These are phyloP conservation scores for Podila minutissima DNA, from an alignment of 192 early-diverging fungal species.

Conservation along the genomic window DNA sequence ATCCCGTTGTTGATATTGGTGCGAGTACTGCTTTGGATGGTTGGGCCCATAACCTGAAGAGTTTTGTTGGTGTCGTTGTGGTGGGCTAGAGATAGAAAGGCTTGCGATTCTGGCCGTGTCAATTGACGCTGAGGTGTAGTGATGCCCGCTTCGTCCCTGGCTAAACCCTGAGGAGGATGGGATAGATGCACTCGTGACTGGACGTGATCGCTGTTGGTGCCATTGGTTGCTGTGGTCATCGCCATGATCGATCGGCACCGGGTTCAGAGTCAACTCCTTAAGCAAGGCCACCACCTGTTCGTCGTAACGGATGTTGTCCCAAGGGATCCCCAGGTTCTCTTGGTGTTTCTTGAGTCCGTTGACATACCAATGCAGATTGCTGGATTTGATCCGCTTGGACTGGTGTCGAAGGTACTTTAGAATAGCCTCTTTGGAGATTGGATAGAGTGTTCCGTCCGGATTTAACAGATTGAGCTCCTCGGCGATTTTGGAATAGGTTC, in stretches of 20 bases:
- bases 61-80: not conserved
- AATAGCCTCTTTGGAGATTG: slow-evolving; percentile 46
- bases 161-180: slow-evolving; percentile 1
- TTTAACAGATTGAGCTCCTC: slow-evolving; percentile 42
- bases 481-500: slow-evolving; percentile 49
- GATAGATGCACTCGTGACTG: not conserved
- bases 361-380: slow-evolving; percentile 50
- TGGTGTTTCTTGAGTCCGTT: slow-evolving; percentile 52
- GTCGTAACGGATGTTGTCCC: slow-evolving; percentile 47
- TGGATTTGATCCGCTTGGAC: slow-evolving; percentile 48
- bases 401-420: slow-evolving; percentile 46
- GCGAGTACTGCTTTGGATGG: not conserved
- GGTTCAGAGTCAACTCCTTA: slow-evolving; percentile 44
- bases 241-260: slow-evolving; percentile 23
- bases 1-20: not conserved
- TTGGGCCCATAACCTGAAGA: not conserved
- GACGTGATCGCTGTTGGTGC: not conserved
- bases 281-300: slow-evolving; percentile 45
- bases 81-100: slow-evolving; percentile 15
- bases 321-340: slow-evolving; percentile 43
- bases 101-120: slow-evolving; percentile 30
- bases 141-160: not conserved
- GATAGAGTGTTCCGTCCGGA: slow-evolving; percentile 44
- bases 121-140: slow-evolving; percentile 13
- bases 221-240: slow-evolving; percentile 1